Base-by-base conservation (phyloP, 1,284 basidiomycete species). In the Agroathelia rolfsii region DNA sequence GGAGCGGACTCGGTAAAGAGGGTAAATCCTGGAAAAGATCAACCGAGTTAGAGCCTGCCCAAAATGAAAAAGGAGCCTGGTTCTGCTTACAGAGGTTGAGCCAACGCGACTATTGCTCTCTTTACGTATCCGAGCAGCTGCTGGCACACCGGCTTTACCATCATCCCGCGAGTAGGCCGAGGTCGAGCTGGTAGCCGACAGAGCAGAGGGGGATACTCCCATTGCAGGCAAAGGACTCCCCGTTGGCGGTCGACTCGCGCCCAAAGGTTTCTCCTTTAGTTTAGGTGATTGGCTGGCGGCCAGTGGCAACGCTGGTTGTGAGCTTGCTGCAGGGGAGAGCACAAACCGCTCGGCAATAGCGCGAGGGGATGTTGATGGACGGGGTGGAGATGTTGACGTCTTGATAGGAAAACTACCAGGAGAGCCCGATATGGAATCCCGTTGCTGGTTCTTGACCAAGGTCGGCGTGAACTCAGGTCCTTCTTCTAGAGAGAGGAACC, bases 391-490 rank as follows among this genome's bases (percentile, higher is more conserved):
- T n/a, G n/a, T n/a, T n/a, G n/a, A n/a, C 1, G 60, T 59, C 22
- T 63, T 58, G 21, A 57, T 39, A 4, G 62, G 60, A 21, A 67
- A 48, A 42, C 64, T 66, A 6, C 58, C 53, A 0, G 67, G 65
- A 2, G 63, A 61, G 24, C 61, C 52, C 23, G 68, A 57, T 35
- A 66, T 44, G 17, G 66, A 69, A 33, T 70, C 63, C 10, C 66
- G 56, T 36, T 72, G 69, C 34, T 64, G 64, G 41, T 69, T 67
- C 62, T 60, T 68, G 18, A 52, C 54, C 10, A 81, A 59, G 0
- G 78, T 82, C 1, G 76, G 76, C 6, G 73, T 72, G 45, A 78
- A 78, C 20, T 68, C 64, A 1, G 56, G 67, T 19, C 76, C 63
- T 44, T 62, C 66, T 32, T 70, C 58, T 26, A 73, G 62, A 2